These are phyloP conservation scores for Alternaria ventricosa DNA, from an alignment of 2,329 filamentous ascomycete genomes.

Conservation along the genomic window DNA sequence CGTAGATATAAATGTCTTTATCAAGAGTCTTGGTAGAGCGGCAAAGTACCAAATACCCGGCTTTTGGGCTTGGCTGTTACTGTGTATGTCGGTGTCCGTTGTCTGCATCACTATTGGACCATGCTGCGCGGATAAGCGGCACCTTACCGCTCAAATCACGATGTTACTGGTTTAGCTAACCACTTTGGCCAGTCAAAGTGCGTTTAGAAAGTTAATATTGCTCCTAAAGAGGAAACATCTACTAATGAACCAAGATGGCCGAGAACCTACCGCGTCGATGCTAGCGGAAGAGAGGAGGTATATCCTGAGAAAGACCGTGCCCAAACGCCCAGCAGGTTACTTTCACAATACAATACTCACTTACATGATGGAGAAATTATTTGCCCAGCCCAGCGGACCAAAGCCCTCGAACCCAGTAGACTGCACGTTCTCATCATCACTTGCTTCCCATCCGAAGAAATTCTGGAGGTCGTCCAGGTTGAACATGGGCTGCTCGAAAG, in stretches of 20 bases:
- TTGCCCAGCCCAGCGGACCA: constrained; percentile 39
- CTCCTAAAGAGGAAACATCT: neutral
- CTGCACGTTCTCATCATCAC: constrained; percentile 32
- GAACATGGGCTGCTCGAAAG: constrained; percentile 37
- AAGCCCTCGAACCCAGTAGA: constrained; percentile 39
- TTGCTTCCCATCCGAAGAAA: constrained; percentile 42
- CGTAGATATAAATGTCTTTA: neutral
- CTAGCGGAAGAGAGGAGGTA: neutral
- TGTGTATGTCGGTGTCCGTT: neutral
- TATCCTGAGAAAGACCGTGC: neutral
- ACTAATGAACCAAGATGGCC: neutral
- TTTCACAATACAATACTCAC: neutral
- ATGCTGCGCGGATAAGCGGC: neutral
- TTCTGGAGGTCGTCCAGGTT: constrained; percentile 42
- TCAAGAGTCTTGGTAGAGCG: neutral
- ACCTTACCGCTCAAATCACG: neutral
- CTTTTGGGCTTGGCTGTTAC: neutral
- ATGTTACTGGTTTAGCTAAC: neutral
- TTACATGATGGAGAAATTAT: constrained; percentile 37
- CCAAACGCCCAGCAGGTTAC: neutral
- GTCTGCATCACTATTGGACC: neutral
- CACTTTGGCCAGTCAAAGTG: neutral
- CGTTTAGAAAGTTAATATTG: neutral
- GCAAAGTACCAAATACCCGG: neutral
- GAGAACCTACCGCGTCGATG: neutral